phyloP scores from a whole-genome alignment of 1,284 basidiomycete species.

The Thecaphora thlaspeos region DNA sequence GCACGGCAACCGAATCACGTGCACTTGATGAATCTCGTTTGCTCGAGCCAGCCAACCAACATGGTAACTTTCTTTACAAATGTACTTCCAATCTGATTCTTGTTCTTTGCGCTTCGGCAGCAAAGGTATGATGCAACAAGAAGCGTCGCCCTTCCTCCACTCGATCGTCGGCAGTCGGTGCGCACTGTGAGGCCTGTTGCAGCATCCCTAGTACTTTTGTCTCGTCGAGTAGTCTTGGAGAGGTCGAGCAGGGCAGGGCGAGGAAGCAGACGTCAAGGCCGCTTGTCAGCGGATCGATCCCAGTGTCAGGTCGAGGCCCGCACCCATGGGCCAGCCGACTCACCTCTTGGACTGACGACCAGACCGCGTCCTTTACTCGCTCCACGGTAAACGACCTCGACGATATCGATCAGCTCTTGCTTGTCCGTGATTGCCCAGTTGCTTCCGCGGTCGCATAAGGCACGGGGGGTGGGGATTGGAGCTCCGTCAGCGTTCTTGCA shows the following conservation, averaged over 20 bases:
- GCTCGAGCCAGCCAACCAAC: too few relatives aligned
- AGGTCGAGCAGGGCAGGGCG: too few relatives aligned
- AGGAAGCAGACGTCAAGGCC: neutral
- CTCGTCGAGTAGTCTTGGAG: constrained; percentile 46
- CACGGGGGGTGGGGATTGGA: neutral
- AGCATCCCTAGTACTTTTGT: constrained; percentile 32
- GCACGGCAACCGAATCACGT: too few relatives aligned
- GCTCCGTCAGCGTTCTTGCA: neutral
- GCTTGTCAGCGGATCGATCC: neutral
- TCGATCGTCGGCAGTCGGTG: too few relatives aligned
- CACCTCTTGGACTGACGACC: constrained; percentile 93
- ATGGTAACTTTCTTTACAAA: too few relatives aligned
- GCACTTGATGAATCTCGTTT: too few relatives aligned
- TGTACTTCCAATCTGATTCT: too few relatives aligned
- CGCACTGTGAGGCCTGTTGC: too few relatives aligned
- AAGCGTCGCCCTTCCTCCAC: too few relatives aligned
- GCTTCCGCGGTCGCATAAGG: constrained; percentile 2
- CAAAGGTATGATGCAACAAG: too few relatives aligned
- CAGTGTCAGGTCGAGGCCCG: neutral
- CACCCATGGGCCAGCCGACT: constrained; percentile 3
- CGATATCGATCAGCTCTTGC: constrained; percentile 80
- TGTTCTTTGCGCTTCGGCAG: too few relatives aligned
- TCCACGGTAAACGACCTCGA: constrained; percentile 96
- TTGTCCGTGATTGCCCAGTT: constrained; percentile 57
- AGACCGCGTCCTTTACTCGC: constrained; percentile 97